phyloP scores from a whole-genome alignment of 176 grass and related monocot species.

The Ampelocalamus luodianensis region DNA sequence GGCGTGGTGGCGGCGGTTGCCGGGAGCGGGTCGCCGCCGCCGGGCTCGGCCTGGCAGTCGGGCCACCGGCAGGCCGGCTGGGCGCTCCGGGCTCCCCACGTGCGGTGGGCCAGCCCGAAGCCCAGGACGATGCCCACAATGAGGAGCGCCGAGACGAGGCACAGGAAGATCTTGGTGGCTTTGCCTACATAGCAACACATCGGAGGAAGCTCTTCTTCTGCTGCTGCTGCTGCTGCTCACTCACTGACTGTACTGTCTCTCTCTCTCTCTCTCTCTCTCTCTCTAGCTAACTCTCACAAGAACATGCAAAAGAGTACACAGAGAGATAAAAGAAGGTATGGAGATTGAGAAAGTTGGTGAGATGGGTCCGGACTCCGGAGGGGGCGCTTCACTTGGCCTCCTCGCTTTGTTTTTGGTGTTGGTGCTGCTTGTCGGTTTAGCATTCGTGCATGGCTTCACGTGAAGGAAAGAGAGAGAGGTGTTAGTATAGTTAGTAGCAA shows the following conservation, averaged over 20 bases:
- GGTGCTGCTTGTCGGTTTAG: constrained; percentile 51
- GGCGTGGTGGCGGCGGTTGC: constrained; percentile 40
- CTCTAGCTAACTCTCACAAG: constrained; percentile 3
- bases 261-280: constrained; percentile 2
- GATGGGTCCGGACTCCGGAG: constrained; percentile 10
- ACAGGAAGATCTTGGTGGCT: constrained; percentile 93
- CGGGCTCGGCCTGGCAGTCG: constrained; percentile 48
- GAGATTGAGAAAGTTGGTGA: constrained; percentile 14
- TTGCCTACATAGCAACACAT: constrained; percentile 91
- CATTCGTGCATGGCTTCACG: constrained; percentile 70
- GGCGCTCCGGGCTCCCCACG: constrained; percentile 54
- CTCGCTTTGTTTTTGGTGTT: constrained; percentile 53
- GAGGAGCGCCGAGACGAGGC: constrained; percentile 54
- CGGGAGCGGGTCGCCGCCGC: constrained; percentile 60
- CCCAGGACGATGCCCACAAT: constrained; percentile 67
- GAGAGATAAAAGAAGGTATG: background rate
- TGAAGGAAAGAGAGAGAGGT: constrained; percentile 49
- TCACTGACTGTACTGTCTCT: background rate
- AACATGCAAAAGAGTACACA: background rate
- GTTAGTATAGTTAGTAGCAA: background rate
- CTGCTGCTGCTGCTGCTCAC: background rate
- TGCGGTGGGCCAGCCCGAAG: constrained; percentile 58
- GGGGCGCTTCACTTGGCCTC: constrained; percentile 32
- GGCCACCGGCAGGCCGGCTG: constrained; percentile 55
- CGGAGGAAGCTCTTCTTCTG: background rate